Base-by-base conservation (phyloP, 2,329 filamentous ascomycete genomes). In the Rachicladosporium sp. region DNA sequence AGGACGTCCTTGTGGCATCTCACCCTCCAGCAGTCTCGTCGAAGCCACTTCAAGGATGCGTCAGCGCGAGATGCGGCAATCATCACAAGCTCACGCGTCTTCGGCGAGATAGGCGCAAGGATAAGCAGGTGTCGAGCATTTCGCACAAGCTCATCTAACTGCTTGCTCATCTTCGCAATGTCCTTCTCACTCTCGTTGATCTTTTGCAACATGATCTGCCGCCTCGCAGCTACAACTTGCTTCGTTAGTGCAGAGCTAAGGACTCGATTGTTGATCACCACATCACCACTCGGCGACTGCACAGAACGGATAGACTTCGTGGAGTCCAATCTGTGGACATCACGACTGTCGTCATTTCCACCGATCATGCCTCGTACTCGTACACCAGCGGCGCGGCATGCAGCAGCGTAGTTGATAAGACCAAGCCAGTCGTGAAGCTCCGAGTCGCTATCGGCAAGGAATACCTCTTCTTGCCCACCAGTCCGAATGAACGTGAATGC, bases 381-480 rank as follows among this genome's bases (percentile, higher is more conserved):
- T 4, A 96, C 86, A 9, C 89, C 88, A 4, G 88, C 85, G 1
- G 87, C 93, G 50, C 86, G 76, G 60, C 96, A 96, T 1, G 91
- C 85, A 6, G 91, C 88, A 29, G 89, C 89, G 57, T 96, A 96
- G 58, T 98, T 98, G 44, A 98, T 73, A 54, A 94, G 91, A 6
- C 83, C 84, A 19, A 98, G 68, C 91, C 91, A 98, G 56, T 98
- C 91, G 53, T 95, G 93, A 72, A 93, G 79, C 52, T 98, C 91
- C 1, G 76, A 69, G 52, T 98, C 91, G 38, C 78, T 86, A 51
- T 95, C 88, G 4, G 91, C 89, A 11, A 96, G 67, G 30, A 98
- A 80, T 1, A 89, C 80, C 57, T 98, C 91, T 54, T 98, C 89
- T 31, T 88, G 68, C 1, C 86, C 83, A 37, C 83, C 82, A 47